A percentile compares a stretch with the other conserved stretches of the same genome.
These are phyloP conservation scores for Pyrus bretschneideri DNA, from an alignment of 306 rosid genomes.

Conservation along the genomic window DNA sequence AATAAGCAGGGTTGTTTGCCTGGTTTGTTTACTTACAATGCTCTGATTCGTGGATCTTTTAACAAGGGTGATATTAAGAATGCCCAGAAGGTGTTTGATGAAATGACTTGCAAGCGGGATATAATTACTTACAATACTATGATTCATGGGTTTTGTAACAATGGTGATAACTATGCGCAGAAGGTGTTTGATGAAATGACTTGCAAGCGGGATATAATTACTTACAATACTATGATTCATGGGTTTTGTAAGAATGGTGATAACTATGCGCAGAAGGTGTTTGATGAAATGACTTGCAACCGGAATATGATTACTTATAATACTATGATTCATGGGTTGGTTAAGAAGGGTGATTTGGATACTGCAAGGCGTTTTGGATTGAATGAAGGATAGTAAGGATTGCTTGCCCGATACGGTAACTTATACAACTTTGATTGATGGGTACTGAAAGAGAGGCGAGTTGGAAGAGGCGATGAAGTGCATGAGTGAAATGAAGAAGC, in stretches of 20 bases:
- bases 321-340: conserved; percentile 32
- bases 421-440: conserved; percentile 45
- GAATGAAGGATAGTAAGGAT: conserved; percentile 18
- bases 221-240: conserved; percentile 36
- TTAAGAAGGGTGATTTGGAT: conserved; percentile 35
- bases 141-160: too few relatives aligned
- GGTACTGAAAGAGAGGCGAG: conserved; percentile 41
- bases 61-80: background rate
- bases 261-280: conserved; percentile 17
- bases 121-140: conserved; percentile 14
- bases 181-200: conserved; percentile 53
- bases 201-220: conserved; percentile 32
- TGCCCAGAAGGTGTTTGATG: conserved; percentile 45
- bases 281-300: conserved; percentile 45
- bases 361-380: conserved; percentile 24
- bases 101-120: conserved; percentile 41
- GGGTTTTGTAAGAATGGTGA: conserved; percentile 33
- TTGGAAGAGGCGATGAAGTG: conserved; percentile 26
- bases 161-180: background rate
- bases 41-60: background rate
- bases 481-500: conserved; percentile 33
- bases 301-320: conserved; percentile 41
- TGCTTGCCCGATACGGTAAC: conserved; percentile 41
- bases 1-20: conserved; percentile 27
- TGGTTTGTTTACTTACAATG: conserved; percentile 39